Evolutionary conservation across 2,329 filamentous ascomycete genomes (phyloP), one percentile per base, ranked within the genome.

Genomic region (Fusarium subtropicale): DNA sequence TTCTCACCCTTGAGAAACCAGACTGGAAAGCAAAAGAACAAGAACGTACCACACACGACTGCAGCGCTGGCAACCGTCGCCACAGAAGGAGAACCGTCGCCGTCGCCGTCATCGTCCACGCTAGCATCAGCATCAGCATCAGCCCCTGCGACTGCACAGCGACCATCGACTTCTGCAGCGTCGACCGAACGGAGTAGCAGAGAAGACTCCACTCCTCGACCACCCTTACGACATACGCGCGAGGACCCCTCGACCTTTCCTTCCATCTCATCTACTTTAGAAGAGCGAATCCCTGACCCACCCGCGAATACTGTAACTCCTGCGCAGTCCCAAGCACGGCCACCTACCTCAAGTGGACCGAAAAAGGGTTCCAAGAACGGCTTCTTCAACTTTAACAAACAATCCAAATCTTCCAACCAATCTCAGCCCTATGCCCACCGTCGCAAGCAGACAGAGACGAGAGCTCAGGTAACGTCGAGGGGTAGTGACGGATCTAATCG

Each of bases 321-420:
- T 16, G 47, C 61, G 46, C 61, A 59, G 45, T 41, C 64, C 48
- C 62, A 68, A 47, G 42, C 56, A 36, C 63, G 50, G 26, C 68
- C 60, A 22, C 47, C 55, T 26, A 57, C 69, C 24, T 74, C 77
- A 60, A 74, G 77, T 68, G 81, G 80, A 72, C 80, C 77, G 69
- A 80, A 78, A 54, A 84, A 82, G 70, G 69, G 79, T n/a, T 79
- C 81, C 60, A 85, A 83, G 73, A 81, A 81, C 72, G 81, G 82
- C 69, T 85, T 86, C 76, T 85, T 85, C 72, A 81, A 84, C 74
- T 86, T 86, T 75, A 81, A 79, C 66, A 86, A 86, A 71, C 76
- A 75, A 24, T 77, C 80, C 69, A 84, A 81, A 68, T 77, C 81
- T 53, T 78, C 79, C 47, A 82, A 81, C 55, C 76, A 77, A 46